phyloP scores from a whole-genome alignment of 768 basidiomycete genomes.

The Xerocomus brunneocitrinus region DNA sequence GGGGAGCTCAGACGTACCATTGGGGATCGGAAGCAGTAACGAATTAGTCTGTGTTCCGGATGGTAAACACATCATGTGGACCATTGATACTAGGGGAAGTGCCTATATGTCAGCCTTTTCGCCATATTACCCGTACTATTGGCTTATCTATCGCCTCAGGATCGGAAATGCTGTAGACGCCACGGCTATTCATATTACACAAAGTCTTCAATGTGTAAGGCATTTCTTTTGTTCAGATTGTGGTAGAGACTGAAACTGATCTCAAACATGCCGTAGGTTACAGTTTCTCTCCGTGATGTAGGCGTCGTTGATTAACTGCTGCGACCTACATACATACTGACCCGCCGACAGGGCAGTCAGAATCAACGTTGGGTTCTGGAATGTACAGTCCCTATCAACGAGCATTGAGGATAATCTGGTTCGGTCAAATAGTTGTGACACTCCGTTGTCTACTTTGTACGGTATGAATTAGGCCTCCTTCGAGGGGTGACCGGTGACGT shows the following conservation, averaged over 20 bases:
- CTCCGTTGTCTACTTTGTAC: no score
- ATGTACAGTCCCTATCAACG: no score
- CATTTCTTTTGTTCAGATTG: not conserved
- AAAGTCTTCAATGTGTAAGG: not conserved
- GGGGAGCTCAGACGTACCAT: not conserved
- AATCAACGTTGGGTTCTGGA: slow-evolving; percentile 9
- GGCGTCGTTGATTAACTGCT: not conserved
- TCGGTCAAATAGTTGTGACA: no score
- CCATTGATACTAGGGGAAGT: not conserved
- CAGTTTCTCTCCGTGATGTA: not conserved
- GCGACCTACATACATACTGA: not conserved
- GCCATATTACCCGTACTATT: not conserved
- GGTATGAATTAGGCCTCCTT: no score
- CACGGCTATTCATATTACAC: not conserved
- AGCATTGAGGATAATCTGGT: no score
- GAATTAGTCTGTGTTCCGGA: not conserved
- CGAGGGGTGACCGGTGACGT: no score
- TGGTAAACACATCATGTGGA: not conserved
- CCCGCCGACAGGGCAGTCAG: not conserved
- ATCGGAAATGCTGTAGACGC: slow-evolving; percentile 3
- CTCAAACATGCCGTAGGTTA: not conserved
- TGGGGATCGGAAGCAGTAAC: not conserved
- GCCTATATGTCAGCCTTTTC: not conserved
- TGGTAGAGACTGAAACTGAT: no score
- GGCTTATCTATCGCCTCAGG: not conserved